Percentiles rank a stretch among this genome's conserved stretches.
phyloP scores from a whole-genome alignment of 352 stramenopile genomes.

The Phytophthora podocarpi region DNA sequence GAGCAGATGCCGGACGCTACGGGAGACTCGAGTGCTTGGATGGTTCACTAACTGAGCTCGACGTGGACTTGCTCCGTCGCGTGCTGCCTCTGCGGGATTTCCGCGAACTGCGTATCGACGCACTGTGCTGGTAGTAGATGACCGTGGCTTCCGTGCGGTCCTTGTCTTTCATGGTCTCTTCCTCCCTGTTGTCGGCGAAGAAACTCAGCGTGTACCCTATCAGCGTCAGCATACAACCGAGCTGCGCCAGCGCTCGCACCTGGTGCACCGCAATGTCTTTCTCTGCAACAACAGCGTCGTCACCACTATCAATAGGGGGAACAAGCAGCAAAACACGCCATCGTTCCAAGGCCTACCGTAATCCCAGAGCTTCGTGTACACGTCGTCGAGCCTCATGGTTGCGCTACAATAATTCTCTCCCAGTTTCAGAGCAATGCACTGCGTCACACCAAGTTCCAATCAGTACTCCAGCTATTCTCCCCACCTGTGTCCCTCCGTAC shows the following conservation, averaged over 20 bases:
- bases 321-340: too few species aligned
- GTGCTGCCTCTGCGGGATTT: conserved; percentile 15
- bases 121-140: conserved; percentile 34
- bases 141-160: conserved; percentile 25
- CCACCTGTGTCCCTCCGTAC: too few species aligned
- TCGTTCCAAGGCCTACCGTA: conserved; percentile 65
- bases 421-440: conserved; percentile 50
- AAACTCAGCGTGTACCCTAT: conserved; percentile 67
- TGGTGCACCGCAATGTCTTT: conserved; percentile 56
- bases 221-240: conserved; percentile 58
- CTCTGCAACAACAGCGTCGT: conserved; percentile 22
- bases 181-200: conserved; percentile 53
- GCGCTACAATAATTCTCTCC: conserved; percentile 61
- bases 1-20: too few species aligned
- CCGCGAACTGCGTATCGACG: conserved; percentile 26
- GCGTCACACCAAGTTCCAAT: not conserved
- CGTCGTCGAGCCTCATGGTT: conserved; percentile 49
- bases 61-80: conserved; percentile 28
- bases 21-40: conserved; percentile 18
- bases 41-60: conserved; percentile 25
- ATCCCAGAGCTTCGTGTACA: conserved; percentile 59
- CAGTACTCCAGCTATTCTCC: too few species aligned
- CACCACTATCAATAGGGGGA: conserved; percentile 2
- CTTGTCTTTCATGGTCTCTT: conserved; percentile 34
- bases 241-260: conserved; percentile 60